These are phyloP conservation scores for Trichoderma sp. DNA, from an alignment of 2,329 filamentous ascomycete species.

Conservation along the genomic window DNA sequence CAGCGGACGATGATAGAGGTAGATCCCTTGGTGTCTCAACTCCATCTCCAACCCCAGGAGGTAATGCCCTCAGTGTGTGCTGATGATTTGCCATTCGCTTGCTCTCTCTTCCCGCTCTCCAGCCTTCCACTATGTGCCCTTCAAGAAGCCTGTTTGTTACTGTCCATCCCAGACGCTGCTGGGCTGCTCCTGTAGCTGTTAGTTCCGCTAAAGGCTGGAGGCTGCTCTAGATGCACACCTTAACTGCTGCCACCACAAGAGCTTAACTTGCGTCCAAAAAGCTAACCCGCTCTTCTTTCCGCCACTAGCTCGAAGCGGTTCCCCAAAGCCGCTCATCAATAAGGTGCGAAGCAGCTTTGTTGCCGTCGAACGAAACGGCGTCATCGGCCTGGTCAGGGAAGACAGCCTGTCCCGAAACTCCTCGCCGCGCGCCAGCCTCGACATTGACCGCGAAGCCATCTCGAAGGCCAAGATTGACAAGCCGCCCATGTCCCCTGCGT, in stretches of 20 bases:
- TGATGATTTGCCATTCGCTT: slow-evolving; percentile 6
- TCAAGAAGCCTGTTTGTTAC: slow-evolving; percentile 11
- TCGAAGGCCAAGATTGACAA: slow-evolving; percentile 30
- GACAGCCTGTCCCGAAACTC: slow-evolving; percentile 38
- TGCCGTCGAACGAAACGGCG: slow-evolving; percentile 64
- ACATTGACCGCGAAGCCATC: slow-evolving; percentile 33
- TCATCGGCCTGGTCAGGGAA: slow-evolving; percentile 49
- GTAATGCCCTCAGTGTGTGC: slow-evolving; percentile 24
- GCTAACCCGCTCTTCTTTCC: slow-evolving; percentile 26
- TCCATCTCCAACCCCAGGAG: slow-evolving; percentile 25
- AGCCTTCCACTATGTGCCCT: slow-evolving; percentile 44
- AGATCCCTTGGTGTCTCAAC: slow-evolving; percentile 58
- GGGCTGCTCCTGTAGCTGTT: slow-evolving; percentile 17
- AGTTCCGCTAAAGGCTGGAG: slow-evolving; percentile 3
- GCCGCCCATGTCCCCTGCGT: slow-evolving; percentile 27
- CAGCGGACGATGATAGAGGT: slow-evolving; percentile 64
- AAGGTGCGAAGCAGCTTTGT: slow-evolving; percentile 75
- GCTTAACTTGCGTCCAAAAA: neutral
- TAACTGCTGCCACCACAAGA: neutral
- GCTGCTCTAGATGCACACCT: neutral
- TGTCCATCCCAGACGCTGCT: slow-evolving; percentile 15
- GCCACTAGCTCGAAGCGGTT: slow-evolving; percentile 34
- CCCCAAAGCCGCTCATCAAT: slow-evolving; percentile 67
- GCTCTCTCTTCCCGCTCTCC: slow-evolving; percentile 41
- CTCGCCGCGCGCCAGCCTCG: slow-evolving; percentile 34